Evolutionary conservation across 1,284 basidiomycete species (phyloP), one percentile per base, ranked within the genome.

Genomic region (Ganoderma resinaceum): DNA sequence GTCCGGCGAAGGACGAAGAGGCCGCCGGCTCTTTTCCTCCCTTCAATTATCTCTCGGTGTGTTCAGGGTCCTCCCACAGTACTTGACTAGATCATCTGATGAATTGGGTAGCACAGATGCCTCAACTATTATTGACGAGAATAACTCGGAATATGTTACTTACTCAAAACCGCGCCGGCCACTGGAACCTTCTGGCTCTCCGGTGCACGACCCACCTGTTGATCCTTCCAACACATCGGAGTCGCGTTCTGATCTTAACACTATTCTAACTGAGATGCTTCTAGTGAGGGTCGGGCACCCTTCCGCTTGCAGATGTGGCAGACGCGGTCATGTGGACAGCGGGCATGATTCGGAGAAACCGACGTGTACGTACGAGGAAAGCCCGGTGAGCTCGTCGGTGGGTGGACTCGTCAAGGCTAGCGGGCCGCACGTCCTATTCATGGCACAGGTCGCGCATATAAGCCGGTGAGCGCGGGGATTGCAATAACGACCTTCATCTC

Each of bases 381-480:
- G 57, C 59, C 62, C 66, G 57, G 65, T 59, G 65, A 46, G 65
- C 61, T 37, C 33, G 20, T 26, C 31, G 37, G 38, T 43, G 43
- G n/a, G 64, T 2, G 58, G 23, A 23, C 38, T 33, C 35, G 37
- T 42, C 40, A 62, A 12, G 23, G 20, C 58, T 11, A 5, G n/a
- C 33, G 49, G 66, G 66, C 43, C 66, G 62, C 58, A 37, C 26
- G 57, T 40, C 23, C 62, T 67, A 67, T 67, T 67, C 66, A 53
- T 67, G 66, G 66, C 46, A 40, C 35, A 7, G 16, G 14, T 42
- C 18, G 16, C 40, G 37, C 23, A 43, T 43, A 52, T 60, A 67
- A 61, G 16, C 11, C 3, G 46, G 65, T 37, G 65, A 26, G 35
- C 35, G 20, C 23, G 37, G n/a, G 16, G 35, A 11, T 14, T 5